phyloP scores from a whole-genome alignment of 2,329 filamentous ascomycete species.

The Aspergillus fumigatiaffinis region DNA sequence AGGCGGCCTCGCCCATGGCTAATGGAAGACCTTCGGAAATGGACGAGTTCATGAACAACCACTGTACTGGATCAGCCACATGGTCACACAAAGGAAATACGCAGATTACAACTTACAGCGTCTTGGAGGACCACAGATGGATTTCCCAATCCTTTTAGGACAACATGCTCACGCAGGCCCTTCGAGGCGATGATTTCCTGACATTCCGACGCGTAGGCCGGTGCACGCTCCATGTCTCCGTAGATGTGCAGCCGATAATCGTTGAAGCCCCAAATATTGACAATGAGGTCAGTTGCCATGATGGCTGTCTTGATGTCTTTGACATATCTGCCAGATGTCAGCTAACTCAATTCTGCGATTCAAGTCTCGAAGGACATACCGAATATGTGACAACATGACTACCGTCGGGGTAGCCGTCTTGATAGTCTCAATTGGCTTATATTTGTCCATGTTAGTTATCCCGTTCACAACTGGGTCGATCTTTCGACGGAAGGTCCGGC shows the following conservation, averaged over 20 bases:
- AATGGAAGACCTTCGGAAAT: slow-evolving; percentile 45
- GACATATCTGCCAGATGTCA: slow-evolving; percentile 8
- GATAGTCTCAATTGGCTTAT: slow-evolving; percentile 57
- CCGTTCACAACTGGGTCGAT: slow-evolving; percentile 64
- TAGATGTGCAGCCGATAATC: slow-evolving; percentile 62
- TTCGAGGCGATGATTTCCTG: slow-evolving; percentile 56
- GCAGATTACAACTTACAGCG: slow-evolving; percentile 27
- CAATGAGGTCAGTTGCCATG: slow-evolving; percentile 61
- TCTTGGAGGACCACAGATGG: slow-evolving; percentile 53
- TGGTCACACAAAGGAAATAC: slow-evolving; percentile 36
- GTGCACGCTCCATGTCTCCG: slow-evolving; percentile 60
- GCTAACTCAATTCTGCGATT: neutral
- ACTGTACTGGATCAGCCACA: slow-evolving; percentile 57
- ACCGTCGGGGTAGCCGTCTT: slow-evolving; percentile 58
- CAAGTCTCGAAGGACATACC: slow-evolving; percentile 21
- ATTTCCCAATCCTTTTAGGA: slow-evolving; percentile 55
- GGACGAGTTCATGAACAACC: slow-evolving; percentile 52
- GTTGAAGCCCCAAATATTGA: slow-evolving; percentile 61
- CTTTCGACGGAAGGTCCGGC: slow-evolving; percentile 55
- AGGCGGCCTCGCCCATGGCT: slow-evolving; percentile 43
- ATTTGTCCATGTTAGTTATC: slow-evolving; percentile 61
- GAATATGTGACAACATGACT: slow-evolving; percentile 60
- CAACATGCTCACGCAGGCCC: slow-evolving; percentile 48
- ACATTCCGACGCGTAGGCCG: slow-evolving; percentile 57
- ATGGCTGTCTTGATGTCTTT: slow-evolving; percentile 65